These are phyloP conservation scores for Smallanthus sonchifolius DNA, from an alignment of 129 eudicot species.

Conservation along the genomic window DNA sequence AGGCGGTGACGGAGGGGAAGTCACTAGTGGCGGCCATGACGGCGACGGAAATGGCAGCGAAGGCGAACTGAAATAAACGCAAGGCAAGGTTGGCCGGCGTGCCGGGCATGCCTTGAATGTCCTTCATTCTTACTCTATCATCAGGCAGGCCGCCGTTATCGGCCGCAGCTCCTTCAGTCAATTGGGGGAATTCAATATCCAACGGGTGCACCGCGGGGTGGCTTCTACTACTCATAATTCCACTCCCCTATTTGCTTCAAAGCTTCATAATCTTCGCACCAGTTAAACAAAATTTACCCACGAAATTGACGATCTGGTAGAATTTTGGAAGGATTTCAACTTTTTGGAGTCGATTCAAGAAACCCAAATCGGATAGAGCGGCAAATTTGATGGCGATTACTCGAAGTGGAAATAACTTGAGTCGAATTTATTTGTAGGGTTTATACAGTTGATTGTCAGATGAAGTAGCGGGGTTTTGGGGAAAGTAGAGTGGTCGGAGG, in stretches of 20 bases:
- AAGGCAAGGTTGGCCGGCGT: conserved; percentile 49
- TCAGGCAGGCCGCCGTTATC: conserved; percentile 20
- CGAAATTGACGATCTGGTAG: not conserved
- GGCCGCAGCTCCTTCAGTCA: conserved; percentile 33
- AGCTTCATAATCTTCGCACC: no score
- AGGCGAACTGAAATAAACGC: conserved; percentile 48
- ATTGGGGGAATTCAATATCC: conserved; percentile 19
- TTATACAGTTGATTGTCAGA: not conserved
- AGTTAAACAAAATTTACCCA: not conserved
- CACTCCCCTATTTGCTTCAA: no score
- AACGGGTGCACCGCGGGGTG: conserved; percentile 39
- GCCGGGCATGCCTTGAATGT: conserved; percentile 76
- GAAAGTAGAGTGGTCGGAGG: not conserved
- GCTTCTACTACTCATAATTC: no score
- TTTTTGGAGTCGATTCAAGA: not conserved
- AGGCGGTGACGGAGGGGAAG: conserved; percentile 82
- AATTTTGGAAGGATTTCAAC: not conserved
- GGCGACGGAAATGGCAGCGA: conserved; percentile 59
- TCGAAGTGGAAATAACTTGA: not conserved
- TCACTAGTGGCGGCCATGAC: conserved; percentile 75
- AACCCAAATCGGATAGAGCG: not conserved
- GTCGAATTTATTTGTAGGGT: not conserved
- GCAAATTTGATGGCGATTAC: not conserved
- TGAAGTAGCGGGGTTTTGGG: not conserved
- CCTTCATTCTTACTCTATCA: conserved; percentile 55